A percentile compares a stretch with the other conserved stretches of the same genome.
Conservation (phyloP, 805 yeast genomes). For the Candida succiphila region DNA sequence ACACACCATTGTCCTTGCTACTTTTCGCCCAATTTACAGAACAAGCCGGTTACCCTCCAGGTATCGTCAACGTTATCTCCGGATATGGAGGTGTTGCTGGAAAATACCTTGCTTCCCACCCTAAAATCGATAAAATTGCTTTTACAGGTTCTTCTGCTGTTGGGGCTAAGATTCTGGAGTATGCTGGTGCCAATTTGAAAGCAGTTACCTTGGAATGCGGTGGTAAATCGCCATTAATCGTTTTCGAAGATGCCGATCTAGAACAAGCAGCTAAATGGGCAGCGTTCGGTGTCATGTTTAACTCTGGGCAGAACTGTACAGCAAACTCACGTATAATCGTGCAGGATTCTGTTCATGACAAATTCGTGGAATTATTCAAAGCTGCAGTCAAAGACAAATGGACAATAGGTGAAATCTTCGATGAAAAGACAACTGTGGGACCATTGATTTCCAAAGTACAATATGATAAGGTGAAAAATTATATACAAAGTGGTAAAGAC, state of each 20-base stretch:
- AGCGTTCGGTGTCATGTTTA: conserved; percentile 52
- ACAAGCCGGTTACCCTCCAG: conserved; percentile 69
- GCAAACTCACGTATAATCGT: conserved; percentile 55
- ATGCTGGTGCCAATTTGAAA: conserved; percentile 53
- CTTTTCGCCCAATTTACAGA: conserved; percentile 46
- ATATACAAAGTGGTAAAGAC: conserved; percentile 32
- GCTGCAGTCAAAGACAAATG: conserved; percentile 37
- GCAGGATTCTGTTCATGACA: conserved; percentile 45
- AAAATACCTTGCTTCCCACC: conserved; percentile 50
- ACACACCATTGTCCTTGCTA: conserved; percentile 64
- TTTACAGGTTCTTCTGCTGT: conserved; percentile 62
- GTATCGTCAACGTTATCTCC: conserved; percentile 61
- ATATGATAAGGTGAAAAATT: conserved; percentile 38
- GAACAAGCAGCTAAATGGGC: conserved; percentile 64
- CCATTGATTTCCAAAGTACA: conserved; percentile 54
- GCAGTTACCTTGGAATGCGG: conserved; percentile 64
- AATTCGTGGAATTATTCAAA: conserved; percentile 35
- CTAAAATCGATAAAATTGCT: conserved; percentile 47
- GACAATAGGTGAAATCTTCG: conserved; percentile 48
- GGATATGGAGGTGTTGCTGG: conserved; percentile 70
- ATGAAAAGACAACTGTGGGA: conserved; percentile 38
- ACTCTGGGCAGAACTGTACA: conserved; percentile 63
- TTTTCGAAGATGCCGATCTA: conserved; percentile 54
- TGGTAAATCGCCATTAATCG: conserved; percentile 58
- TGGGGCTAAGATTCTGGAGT: conserved; percentile 53